phyloP scores from a whole-genome alignment of 2,329 filamentous ascomycete genomes.

The Aplosporella prunicola region DNA sequence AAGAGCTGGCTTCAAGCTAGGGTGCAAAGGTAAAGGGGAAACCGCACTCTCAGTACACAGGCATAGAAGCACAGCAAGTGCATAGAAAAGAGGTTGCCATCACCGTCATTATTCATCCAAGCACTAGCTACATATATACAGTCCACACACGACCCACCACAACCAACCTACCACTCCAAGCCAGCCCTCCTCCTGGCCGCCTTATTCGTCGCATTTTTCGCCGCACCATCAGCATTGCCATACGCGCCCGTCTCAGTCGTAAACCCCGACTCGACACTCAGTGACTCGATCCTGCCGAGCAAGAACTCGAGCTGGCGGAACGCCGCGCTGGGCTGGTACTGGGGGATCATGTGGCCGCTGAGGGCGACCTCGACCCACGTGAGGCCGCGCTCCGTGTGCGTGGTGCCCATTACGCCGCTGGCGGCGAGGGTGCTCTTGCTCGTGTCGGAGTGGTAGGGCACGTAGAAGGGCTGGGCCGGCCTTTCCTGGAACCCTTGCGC shows the following conservation, averaged over 20 bases:
- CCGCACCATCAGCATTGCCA: slow-evolving; percentile 5
- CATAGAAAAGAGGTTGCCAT: too few species aligned
- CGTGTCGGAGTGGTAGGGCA: slow-evolving; percentile 48
- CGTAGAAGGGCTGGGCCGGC: slow-evolving; percentile 56
- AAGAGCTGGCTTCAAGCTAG: too few species aligned
- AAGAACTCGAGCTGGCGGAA: slow-evolving; percentile 68
- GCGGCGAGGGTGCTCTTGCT: slow-evolving; percentile 42
- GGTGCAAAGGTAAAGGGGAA: too few species aligned
- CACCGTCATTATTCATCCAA: too few species aligned
- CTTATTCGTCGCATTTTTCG: neutral
- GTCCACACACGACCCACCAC: too few species aligned
- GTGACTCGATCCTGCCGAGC: slow-evolving; percentile 55
- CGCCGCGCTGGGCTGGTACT: slow-evolving; percentile 58
- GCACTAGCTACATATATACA: too few species aligned
- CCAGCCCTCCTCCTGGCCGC: slow-evolving; percentile 6
- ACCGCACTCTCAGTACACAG: too few species aligned
- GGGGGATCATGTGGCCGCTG: slow-evolving; percentile 56
- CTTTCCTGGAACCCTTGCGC: slow-evolving; percentile 56
- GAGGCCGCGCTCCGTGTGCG: slow-evolving; percentile 64
- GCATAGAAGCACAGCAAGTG: too few species aligned
- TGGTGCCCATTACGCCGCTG: slow-evolving; percentile 58
- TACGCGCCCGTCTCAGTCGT: slow-evolving; percentile 12
- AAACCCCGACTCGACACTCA: slow-evolving; percentile 30
- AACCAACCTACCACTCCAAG: slow-evolving; percentile 5
- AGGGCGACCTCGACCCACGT: slow-evolving; percentile 58